Conservation (phyloP, 495 filamentous ascomycete species). For the Penicillium longicatenatum region DNA sequence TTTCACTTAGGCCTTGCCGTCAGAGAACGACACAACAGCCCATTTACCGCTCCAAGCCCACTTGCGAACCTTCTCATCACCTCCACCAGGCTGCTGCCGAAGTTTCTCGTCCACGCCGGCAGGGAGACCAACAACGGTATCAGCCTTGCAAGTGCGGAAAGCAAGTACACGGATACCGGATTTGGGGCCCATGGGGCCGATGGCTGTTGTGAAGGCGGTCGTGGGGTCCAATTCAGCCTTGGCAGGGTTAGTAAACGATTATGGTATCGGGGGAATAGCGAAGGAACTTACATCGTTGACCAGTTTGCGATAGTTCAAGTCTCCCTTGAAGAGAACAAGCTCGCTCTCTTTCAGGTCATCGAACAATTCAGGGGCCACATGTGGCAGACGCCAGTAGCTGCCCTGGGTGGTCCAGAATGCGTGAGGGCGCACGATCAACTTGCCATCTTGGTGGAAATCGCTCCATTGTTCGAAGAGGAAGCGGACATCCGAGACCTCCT, state of each 20-base stretch:
- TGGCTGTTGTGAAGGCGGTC: conserved; percentile 80
- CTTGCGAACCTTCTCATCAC: conserved; percentile 70
- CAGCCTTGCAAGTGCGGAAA: conserved; percentile 92
- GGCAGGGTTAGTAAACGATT: conserved; percentile 5
- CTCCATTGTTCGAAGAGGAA: conserved; percentile 86
- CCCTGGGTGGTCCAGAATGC: conserved; percentile 86
- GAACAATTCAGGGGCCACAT: conserved; percentile 62
- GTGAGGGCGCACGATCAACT: conserved; percentile 78
- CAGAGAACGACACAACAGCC: conserved; percentile 89
- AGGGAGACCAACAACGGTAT: conserved; percentile 87
- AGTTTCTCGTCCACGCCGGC: conserved; percentile 80
- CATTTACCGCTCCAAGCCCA: conserved; percentile 99
- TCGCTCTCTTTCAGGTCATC: conserved; percentile 82
- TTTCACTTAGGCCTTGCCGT: conserved; percentile 58
- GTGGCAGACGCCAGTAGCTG: conserved; percentile 83
- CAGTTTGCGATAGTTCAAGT: conserved; percentile 93
- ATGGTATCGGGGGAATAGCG: conserved; percentile 10
- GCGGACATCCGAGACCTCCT: conserved; percentile 64
- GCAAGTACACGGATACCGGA: conserved; percentile 82
- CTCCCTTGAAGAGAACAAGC: conserved; percentile 95
- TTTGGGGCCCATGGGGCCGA: conserved; percentile 80
- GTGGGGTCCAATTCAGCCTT: conserved; percentile 85
- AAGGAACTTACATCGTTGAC: conserved; percentile 72
- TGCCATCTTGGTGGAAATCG: conserved; percentile 74
- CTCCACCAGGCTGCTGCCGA: conserved; percentile 64